Percentiles rank a stretch among this genome's conserved stretches.
Conservation (phyloP, 2,329 filamentous ascomycete genomes). For the Diaporthe batatas region DNA sequence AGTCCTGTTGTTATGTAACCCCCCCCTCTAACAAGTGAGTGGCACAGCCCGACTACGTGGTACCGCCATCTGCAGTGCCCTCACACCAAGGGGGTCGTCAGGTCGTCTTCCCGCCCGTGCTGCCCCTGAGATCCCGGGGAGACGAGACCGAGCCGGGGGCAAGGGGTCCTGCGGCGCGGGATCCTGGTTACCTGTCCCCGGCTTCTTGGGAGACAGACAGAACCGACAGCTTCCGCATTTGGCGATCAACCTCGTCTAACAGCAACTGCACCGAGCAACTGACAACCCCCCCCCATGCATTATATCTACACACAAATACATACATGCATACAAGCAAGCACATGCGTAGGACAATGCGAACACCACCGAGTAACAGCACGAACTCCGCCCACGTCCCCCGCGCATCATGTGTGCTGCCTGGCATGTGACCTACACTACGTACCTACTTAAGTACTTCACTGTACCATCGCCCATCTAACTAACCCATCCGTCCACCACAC, state of each 20-base stretch:
- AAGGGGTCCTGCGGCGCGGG: slow-evolving; percentile 3
- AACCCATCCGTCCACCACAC: not conserved
- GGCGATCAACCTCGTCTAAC: not conserved
- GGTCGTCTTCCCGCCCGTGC: not conserved
- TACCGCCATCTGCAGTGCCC: not conserved
- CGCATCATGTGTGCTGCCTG: slow-evolving; percentile 11
- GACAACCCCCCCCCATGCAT: no score
- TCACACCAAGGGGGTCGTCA: slow-evolving; percentile 7
- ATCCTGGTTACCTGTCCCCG: not conserved
- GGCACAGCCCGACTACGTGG: not conserved
- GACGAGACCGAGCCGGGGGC: slow-evolving; percentile 9
- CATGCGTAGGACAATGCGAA: not conserved
- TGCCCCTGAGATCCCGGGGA: slow-evolving; percentile 18
- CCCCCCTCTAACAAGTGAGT: not conserved
- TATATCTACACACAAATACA: not conserved
- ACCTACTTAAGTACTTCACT: no score
- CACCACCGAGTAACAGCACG: not conserved
- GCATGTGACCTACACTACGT: not conserved
- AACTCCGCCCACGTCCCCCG: not conserved
- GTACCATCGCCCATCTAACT: not conserved
- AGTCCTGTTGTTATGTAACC: not conserved
- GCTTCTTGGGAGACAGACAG: not conserved
- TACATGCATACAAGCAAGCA: not conserved
- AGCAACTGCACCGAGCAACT: not conserved
- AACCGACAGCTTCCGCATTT: no score